Base-by-base conservation (phyloP, 371 early-diverging fungal genomes). In the Mucor racemosus region DNA sequence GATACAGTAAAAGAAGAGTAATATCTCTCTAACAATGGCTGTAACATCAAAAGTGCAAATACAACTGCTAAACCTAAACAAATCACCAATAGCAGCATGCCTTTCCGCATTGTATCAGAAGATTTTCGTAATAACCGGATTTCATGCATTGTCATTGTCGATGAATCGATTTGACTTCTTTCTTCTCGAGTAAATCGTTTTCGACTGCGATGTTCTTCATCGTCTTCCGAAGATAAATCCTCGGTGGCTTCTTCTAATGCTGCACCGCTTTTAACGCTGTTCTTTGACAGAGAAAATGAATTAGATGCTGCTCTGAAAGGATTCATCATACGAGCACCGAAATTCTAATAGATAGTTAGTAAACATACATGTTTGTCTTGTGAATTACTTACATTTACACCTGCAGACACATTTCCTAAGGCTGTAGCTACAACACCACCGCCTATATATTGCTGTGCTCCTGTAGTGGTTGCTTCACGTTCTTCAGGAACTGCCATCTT, bases 321-420 rank as follows among this genome's bases (percentile, higher is more conserved):
- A 44, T 42, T 58, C 57, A 67, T 60, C 72, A 72, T 72, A 17
- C 65, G 61, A 26, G 72, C 72, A 13, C 68, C 53, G 13, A 72
- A 41, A 17, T 65, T 65, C 72, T 72, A 34, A 19, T 53, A 4
- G 31, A 14, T 44, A 48, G 68, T 58, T 0, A 59, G 64, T 10
- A 65, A 15, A 31, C 63, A 44, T 38, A 48, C 42, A 19, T 65
- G 42, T 46, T 56, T 59, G 65, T 66, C 35, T 59, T 46, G n/a
- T 14, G 41, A 34, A 33, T 26, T 67, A 66, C 75, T 73, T 71
- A 76, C 77, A 73, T 75, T 79, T 7, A 74, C 77, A 41, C 79
- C 68, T 9, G 77, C 73, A 36, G 79, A 75, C 21, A 73, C 75
- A 54, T 73, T 75, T 4, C 60, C 77, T 13, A 79, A 53, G 1